Evolutionary conservation across 2,329 filamentous ascomycete genomes (phyloP).

Genomic region (Parastagonospora avenae): DNA sequence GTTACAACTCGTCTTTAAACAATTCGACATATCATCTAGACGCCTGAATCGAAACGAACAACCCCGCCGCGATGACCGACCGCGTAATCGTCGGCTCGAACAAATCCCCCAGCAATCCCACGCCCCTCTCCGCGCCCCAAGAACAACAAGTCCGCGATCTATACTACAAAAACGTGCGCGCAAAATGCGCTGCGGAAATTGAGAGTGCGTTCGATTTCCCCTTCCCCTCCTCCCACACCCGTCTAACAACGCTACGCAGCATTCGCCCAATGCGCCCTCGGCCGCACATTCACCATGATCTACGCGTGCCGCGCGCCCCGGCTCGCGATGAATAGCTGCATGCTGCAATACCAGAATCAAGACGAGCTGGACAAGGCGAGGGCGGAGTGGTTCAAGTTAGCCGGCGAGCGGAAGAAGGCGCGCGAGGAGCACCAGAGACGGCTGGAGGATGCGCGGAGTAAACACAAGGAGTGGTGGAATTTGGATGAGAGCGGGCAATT

Average conservation of each 20-base stretch:
- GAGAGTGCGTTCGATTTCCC: conserved; percentile 45
- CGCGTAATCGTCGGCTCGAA: conserved; percentile 26
- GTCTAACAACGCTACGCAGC: conserved; percentile 56
- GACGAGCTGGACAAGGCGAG: conserved; percentile 85
- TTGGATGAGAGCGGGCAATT: conserved; percentile 46
- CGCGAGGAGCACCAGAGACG: conserved; percentile 61
- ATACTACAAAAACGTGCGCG: conserved; percentile 80
- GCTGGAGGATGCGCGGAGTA: conserved; percentile 53
- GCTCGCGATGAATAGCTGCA: conserved; percentile 90
- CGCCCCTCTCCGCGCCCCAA: conserved; percentile 76
- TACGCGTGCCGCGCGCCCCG: conserved; percentile 83
- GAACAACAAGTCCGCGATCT: conserved; percentile 72
- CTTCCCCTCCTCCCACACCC: neutral
- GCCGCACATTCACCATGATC: conserved; percentile 83
- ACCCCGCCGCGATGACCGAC: conserved; percentile 23
- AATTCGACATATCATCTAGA: neutral
- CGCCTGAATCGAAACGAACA: neutral
- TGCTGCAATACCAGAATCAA: conserved; percentile 83
- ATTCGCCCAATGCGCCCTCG: conserved; percentile 87
- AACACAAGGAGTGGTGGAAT: conserved; percentile 59
- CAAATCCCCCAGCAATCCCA: conserved; percentile 43
- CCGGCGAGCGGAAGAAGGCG: conserved; percentile 71
- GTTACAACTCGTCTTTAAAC: neutral
- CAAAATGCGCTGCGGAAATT: conserved; percentile 73
- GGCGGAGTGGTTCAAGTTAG: conserved; percentile 87